These are phyloP conservation scores for Casuarina equisetifolia DNA, from an alignment of 306 rosid genomes.

Conservation along the genomic window DNA sequence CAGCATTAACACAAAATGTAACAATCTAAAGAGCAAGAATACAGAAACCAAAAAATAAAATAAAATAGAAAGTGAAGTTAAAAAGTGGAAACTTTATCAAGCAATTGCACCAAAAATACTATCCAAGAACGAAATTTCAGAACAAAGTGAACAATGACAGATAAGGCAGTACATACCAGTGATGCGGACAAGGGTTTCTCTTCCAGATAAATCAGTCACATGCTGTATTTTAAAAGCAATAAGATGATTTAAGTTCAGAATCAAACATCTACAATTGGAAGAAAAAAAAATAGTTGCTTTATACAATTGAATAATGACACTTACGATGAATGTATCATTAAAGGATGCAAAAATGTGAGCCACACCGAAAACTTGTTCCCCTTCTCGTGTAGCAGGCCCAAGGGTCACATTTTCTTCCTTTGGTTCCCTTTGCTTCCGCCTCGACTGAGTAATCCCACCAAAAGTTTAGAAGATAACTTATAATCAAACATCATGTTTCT, in stretches of 20 bases:
- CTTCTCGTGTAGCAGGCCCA: conserved; percentile 22
- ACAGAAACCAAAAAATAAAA: too few relatives aligned
- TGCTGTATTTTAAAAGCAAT: conserved; percentile 46
- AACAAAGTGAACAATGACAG: not conserved
- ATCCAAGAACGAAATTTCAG: not conserved
- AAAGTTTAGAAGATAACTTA: not conserved
- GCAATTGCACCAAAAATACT: not conserved
- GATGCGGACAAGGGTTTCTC: conserved; percentile 87
- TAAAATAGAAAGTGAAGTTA: not conserved
- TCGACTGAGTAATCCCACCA: not conserved
- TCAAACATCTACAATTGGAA: too few relatives aligned
- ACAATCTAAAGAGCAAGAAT: not conserved
- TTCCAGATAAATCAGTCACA: conserved; percentile 87
- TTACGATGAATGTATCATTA: conserved; percentile 52
- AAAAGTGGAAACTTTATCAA: not conserved
- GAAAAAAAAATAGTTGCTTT: not conserved
- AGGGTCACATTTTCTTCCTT: conserved; percentile 17
- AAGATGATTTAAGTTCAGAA: not conserved
- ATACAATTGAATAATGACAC: not conserved
- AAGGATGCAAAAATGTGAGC: conserved; percentile 56
- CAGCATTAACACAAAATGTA: not conserved
- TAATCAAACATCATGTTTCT: not conserved
- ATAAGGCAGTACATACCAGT: conserved; percentile 42
- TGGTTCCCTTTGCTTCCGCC: not conserved
- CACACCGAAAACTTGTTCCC: conserved; percentile 53